Base-by-base conservation (phyloP, 495 filamentous ascomycete species). In the Penicillium alfredii region DNA sequence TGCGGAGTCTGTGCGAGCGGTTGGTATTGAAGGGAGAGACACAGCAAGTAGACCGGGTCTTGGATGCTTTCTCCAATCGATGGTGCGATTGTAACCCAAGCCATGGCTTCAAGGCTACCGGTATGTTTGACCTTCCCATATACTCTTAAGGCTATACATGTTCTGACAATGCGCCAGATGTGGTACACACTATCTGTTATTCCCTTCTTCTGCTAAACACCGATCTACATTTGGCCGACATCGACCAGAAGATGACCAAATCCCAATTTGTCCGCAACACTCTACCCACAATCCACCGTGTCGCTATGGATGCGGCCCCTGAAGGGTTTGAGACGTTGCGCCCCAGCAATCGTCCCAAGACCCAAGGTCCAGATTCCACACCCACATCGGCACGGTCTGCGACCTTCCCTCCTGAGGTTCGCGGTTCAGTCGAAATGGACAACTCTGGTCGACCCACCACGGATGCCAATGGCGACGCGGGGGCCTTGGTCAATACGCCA, bases 171-270 rank as follows among this genome's bases (percentile, higher is more conserved):
- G 14, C 4, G 34, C 23, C 58, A 87, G 90, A 97, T 61, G 82
- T 99, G 32, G 88, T 99, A 8, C 89, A 97, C 53, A 97, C 93
- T 6, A 90, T 99, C 42, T 90, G 86, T 55, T 99, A 96, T 59
- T 97, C 92, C 3, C 72, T 99, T 34, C 78, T 99, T 35, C 71
- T 99, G 18, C 72, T 99, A 35, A 99, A 99, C 52, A 97, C 92
- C 37, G 92, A 99, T 64, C 70, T 99, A 26, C 89, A 99, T 51
- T 63, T 95, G 42, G 88, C 89, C 36, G 89, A 96, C 49, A 92
- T 96, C 32, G 85, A 94, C 33, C 78, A 85, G 54, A 94, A 93
- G 66, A 99, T 99, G 92, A 95, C 88, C 13, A 77, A 81, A 42
- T 79, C 67, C 45, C 88, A 96, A 53, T 99, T 95, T 55, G 76